phyloP scores from a whole-genome alignment of 2,329 filamentous ascomycete species.

The Cercospora zeina region DNA sequence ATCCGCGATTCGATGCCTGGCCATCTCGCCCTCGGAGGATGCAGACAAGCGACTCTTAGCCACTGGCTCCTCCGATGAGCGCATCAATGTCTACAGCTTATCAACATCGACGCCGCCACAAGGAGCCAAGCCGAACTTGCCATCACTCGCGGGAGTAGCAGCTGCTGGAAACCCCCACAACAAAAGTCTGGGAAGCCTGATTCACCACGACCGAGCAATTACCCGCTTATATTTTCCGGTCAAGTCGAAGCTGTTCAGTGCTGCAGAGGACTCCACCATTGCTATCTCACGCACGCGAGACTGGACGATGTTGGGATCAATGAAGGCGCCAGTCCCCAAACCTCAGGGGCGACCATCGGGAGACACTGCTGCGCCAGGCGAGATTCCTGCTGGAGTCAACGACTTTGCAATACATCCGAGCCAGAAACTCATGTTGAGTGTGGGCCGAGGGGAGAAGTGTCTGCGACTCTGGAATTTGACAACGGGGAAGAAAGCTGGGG shows the following conservation, averaged over 20 bases:
- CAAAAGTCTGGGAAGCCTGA: conserved; percentile 78
- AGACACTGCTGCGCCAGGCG: conserved; percentile 81
- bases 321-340: conserved; percentile 86
- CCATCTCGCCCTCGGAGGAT: conserved; percentile 66
- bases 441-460: conserved; percentile 82
- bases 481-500: conserved; percentile 91
- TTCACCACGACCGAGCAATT: conserved; percentile 82
- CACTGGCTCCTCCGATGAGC: conserved; percentile 87
- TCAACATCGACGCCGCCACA: conserved; percentile 58
- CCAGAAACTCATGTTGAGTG: conserved; percentile 94
- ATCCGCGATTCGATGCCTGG: conserved; percentile 85
- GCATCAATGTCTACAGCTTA: conserved; percentile 90
- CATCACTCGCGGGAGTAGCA: conserved; percentile 66
- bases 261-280: conserved; percentile 87
- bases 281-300: conserved; percentile 84
- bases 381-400: conserved; percentile 83
- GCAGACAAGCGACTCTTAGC: conserved; percentile 83
- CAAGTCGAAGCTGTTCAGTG: conserved; percentile 81
- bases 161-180: conserved; percentile 85
- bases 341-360: conserved; percentile 77
- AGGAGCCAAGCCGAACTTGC: conserved; percentile 59
- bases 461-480: conserved; percentile 97
- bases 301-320: conserved; percentile 81
- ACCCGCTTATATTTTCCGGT: conserved; percentile 80
- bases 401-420: conserved; percentile 94